Evolutionary conservation across 2,329 filamentous ascomycete species (phyloP).

Genomic region (Paraconiothyrium sp.): DNA sequence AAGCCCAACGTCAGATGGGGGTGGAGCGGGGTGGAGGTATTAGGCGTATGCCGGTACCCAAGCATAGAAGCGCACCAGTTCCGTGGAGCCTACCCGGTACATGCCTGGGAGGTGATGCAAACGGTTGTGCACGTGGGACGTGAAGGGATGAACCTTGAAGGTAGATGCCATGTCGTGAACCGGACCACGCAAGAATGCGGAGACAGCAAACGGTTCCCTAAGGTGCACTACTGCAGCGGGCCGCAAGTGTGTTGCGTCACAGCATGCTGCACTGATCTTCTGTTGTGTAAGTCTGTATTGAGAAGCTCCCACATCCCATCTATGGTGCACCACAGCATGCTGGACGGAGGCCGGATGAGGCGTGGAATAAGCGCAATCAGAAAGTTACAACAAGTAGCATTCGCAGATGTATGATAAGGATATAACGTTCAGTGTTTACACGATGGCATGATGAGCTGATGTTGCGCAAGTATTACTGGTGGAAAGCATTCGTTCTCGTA

Average conservation of each 20-base stretch:
- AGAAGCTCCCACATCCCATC: background rate
- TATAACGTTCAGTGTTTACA: background rate
- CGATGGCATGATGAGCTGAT: background rate
- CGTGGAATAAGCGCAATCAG: background rate
- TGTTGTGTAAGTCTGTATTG: background rate
- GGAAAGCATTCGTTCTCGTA: background rate
- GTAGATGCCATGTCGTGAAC: background rate
- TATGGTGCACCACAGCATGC: background rate
- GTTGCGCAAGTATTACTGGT: background rate
- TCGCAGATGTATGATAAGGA: background rate
- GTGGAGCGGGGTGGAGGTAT: background rate
- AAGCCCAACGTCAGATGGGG: constrained; percentile 1
- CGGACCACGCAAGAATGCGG: background rate
- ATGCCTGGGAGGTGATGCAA: background rate
- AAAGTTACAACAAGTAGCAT: background rate
- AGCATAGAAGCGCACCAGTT: background rate
- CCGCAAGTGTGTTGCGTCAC: background rate
- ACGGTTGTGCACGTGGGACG: constrained; percentile 6
- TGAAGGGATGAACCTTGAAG: constrained; percentile 11
- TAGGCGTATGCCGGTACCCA: background rate
- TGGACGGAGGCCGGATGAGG: background rate
- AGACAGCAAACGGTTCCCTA: background rate
- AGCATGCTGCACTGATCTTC: background rate
- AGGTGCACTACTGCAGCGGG: background rate
- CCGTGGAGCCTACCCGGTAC: background rate